Base-by-base conservation (phyloP, 176 grass and related monocot species). In the Dendrocalamus sinicus region DNA sequence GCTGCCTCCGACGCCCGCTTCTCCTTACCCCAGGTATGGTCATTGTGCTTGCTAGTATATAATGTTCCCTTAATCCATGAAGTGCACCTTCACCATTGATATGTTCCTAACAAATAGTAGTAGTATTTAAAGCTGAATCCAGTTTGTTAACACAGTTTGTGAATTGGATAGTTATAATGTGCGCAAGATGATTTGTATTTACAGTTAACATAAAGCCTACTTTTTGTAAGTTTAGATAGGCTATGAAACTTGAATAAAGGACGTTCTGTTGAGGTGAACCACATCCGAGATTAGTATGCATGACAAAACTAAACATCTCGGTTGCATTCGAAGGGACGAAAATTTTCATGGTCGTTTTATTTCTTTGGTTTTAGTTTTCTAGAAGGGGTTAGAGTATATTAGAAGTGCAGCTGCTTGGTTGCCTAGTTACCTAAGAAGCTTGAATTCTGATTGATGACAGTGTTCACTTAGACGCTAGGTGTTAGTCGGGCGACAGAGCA, bases 11-110 rank as follows among this genome's bases (percentile, higher is more conserved):
- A 89, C 57, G 55, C 77, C 20, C 79, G 84, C 51, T 89, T 99
- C 87, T 87, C 93, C 60, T 88, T 94, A 53, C 86, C 94, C 73
- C 97, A 99, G 92, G 97, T 99, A 67, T 8, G 46, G 9, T 67
- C 84, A 40, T 57, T 61, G 17, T 5, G 16, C 20, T 43, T 66
- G n/a, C 22, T 35, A 22, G 19, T 10, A 76, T 67, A 1, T 20
- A 35, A 39, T 51, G 40, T 58, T 8, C 13, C 43, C 51, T 59
- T 62, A 58, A n/a, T 14, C 22, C 55, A 80, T 22, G 13, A 16
- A 58, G 47, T 54, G 50, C 35, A 22, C 11, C 65, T 46, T 8
- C 26, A 51, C 51, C 10, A 23, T 32, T 32, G 23, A 50, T 26
- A 37, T 74, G 20, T 35, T 81, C 35, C 62, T 77, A 39, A 41